A percentile compares a stretch with the other conserved stretches of the same genome.
phyloP scores from a whole-genome alignment of 208 protist species.

The Phytomonas francai region DNA sequence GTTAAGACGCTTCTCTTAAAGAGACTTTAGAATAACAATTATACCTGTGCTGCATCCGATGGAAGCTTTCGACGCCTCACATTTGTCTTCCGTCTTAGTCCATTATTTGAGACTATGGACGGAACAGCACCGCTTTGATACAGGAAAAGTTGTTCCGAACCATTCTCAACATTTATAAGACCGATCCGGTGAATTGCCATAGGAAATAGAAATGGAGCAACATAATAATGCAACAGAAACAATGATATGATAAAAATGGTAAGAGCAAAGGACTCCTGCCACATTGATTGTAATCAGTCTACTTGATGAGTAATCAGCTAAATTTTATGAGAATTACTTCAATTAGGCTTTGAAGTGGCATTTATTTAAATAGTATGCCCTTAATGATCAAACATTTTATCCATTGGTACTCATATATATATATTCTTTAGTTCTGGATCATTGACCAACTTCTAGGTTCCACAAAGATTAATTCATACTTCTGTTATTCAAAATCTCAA shows the following conservation, averaged over 20 bases:
- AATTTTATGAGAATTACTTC: background rate
- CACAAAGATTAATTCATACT: background rate
- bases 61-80: background rate
- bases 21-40: constrained; percentile 2
- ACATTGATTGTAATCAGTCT: background rate
- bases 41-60: background rate
- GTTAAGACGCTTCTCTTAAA: background rate
- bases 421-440: background rate
- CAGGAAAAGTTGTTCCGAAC: background rate
- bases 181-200: background rate
- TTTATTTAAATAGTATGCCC: background rate
- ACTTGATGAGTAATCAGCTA: background rate
- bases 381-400: background rate
- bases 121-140: background rate
- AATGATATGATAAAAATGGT: background rate
- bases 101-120: background rate
- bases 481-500: background rate
- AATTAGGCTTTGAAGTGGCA: too few species aligned
- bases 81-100: background rate
- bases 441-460: background rate
- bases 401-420: too few species aligned
- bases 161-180: background rate
- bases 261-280: background rate
- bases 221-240: background rate
- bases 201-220: background rate